Evolutionary conservation across 164 flowering plant species (phyloP).

Genomic region (Vitis rupestris): DNA sequence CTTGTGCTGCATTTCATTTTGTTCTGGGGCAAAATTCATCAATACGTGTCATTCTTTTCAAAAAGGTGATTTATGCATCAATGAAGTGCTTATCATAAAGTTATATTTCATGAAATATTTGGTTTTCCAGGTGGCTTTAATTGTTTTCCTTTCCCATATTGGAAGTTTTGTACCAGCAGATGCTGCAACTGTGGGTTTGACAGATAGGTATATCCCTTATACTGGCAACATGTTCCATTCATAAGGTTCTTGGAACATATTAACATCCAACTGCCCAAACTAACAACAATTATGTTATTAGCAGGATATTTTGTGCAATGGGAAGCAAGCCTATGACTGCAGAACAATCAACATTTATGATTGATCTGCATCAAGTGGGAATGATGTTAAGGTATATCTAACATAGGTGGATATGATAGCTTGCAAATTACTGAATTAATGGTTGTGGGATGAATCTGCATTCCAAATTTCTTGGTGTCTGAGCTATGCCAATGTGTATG

Average conservation of each 20-base stretch:
- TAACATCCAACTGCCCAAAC: not conserved
- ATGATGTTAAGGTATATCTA: slow-evolving; percentile 79
- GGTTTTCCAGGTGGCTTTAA: slow-evolving; percentile 77
- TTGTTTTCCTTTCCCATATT: slow-evolving; percentile 92
- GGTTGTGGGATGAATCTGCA: not conserved
- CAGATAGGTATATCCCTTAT: slow-evolving; percentile 68
- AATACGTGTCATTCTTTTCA: not conserved
- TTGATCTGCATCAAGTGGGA: slow-evolving; percentile 97
- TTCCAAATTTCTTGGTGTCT: not conserved
- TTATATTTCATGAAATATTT: slow-evolving; percentile 4
- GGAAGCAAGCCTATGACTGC: slow-evolving; percentile 90
- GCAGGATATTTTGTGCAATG: slow-evolving; percentile 89
- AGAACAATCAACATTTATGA: slow-evolving; percentile 95
- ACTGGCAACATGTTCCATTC: slow-evolving; percentile 1
- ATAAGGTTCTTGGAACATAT: not conserved
- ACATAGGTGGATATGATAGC: not conserved
- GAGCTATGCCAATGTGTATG: not conserved
- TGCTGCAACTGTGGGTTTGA: slow-evolving; percentile 89
- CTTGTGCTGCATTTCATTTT: not conserved
- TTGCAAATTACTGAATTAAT: slow-evolving; percentile 3
- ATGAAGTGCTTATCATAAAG: not conserved
- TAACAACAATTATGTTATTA: not conserved
- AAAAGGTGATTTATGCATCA: not conserved
- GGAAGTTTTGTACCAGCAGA: slow-evolving; percentile 99
- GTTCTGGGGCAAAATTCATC: not conserved